Base-by-base conservation (phyloP, 2,329 filamentous ascomycete genomes). In the Phoma herbarum region DNA sequence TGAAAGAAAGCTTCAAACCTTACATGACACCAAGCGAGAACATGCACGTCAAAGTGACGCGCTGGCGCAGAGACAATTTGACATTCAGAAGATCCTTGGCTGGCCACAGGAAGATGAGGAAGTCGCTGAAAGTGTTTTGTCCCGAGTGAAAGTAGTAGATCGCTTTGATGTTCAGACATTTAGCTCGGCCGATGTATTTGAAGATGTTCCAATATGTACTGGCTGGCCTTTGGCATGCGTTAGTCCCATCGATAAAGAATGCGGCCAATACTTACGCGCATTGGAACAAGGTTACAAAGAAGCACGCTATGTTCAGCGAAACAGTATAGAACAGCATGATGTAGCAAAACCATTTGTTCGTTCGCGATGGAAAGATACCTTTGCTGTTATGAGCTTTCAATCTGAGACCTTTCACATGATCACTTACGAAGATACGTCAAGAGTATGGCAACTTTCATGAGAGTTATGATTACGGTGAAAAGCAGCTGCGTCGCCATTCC, bases 71-170 rank as follows among this genome's bases (percentile, higher is more conserved):
- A 5, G 73, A 75, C 2, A 74, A 60, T 20, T 64, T 63, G 12
- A 76, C 63, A 2, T 58, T 65, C 22, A 67, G 58, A 14, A 75
- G 67, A 26, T 72, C 67, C 37, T 66, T 66, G 1, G 68, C 70
- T 0, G 73, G 73, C 72, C 72, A 75, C 3, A 75, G 63, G 60
- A 72, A 72, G 20, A 73, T 66, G 9, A 75, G 39, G 31, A 76
- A 72, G 50, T 76, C 74, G 53, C 69, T 75, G 12, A 73, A 35
- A 0, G 67, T 71, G 28, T 71, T 71, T 23, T 71, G 68, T 0
- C 49, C 61, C 1, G 61, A 62, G 35, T 68, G 65, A 25, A 67
- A 65, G 29, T 69, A 71, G 43, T 70, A 70, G 41, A 71, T 67
- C 1, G 60, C 67, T 20, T 61, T 64, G 54, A 71, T 61, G n/a